A percentile compares a stretch with the other conserved stretches of the same genome.
These are phyloP conservation scores for Ogataea paradorogensis DNA, from an alignment of 805 yeast species.

Conservation along the genomic window DNA sequence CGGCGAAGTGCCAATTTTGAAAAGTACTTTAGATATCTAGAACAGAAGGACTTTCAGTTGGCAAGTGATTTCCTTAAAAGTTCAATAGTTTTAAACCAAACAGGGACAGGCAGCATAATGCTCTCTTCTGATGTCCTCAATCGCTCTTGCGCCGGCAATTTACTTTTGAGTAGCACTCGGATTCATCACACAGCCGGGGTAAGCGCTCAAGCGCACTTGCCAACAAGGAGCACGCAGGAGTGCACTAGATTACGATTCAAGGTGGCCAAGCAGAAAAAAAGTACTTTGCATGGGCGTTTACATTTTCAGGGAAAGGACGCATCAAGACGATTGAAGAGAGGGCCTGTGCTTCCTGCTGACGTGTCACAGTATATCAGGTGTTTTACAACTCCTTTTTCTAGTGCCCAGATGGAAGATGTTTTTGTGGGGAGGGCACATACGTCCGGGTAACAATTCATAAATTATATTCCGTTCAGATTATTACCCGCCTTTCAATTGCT, in stretches of 20 bases:
- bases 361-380: conserved; percentile 3
- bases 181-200: too few relatives aligned
- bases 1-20: conserved; percentile 3
- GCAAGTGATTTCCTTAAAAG: background rate
- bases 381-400: conserved; percentile 15
- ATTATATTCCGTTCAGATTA: background rate
- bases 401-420: conserved; percentile 16
- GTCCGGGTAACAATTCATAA: conserved; percentile 1
- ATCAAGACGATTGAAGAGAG: background rate
- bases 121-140: background rate
- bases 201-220: background rate
- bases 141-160: too few relatives aligned
- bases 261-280: background rate
- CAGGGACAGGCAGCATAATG: background rate
- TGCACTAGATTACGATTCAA: background rate
- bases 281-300: too few relatives aligned
- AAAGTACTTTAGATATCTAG: conserved; percentile 12
- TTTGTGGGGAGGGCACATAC: conserved; percentile 3
- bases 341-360: background rate
- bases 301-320: too few relatives aligned
- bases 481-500: background rate
- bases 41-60: conserved; percentile 5
- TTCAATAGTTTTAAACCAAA: background rate
- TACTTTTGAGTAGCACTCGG: too few relatives aligned
- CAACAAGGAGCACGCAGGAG: background rate